Conservation (phyloP, 805 yeast genomes). For the Metschnikowia aberdeeniae region DNA sequence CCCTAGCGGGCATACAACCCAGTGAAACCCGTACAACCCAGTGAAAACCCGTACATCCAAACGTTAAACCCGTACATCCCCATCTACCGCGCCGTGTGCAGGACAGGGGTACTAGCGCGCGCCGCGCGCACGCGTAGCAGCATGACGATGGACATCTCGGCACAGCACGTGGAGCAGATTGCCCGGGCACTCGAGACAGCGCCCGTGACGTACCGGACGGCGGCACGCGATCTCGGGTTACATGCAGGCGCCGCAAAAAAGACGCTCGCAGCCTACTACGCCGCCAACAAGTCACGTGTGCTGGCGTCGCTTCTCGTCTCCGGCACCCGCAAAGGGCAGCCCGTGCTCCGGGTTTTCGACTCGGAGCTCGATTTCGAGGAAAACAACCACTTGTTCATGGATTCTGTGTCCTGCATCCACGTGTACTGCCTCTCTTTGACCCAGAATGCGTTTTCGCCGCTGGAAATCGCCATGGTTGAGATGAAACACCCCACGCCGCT, state of each 20-base stretch:
- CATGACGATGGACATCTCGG: constrained; percentile 29
- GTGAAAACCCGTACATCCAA: too few species aligned
- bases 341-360: constrained; percentile 20
- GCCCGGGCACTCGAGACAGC: constrained; percentile 15
- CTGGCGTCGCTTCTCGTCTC: constrained; percentile 40
- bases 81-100: too few species aligned
- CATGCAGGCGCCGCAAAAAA: constrained; percentile 38
- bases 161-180: constrained; percentile 28
- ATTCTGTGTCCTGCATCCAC: constrained; percentile 29
- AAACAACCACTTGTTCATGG: constrained; percentile 23
- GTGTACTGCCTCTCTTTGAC: constrained; percentile 36
- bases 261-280: constrained; percentile 36
- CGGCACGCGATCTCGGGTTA: constrained; percentile 38
- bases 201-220: constrained; percentile 38
- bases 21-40: too few species aligned
- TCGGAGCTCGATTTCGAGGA: constrained; percentile 24
- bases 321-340: constrained; percentile 25
- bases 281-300: constrained; percentile 30
- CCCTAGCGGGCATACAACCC: not conserved
- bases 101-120: not conserved
- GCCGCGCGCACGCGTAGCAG: not conserved
- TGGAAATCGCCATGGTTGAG: constrained; percentile 16
- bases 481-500: constrained; percentile 10
- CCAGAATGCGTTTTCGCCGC: constrained; percentile 7
- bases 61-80: too few species aligned